Base-by-base conservation (phyloP, 352 stramenopile species). In the Plasmopara viticola region DNA sequence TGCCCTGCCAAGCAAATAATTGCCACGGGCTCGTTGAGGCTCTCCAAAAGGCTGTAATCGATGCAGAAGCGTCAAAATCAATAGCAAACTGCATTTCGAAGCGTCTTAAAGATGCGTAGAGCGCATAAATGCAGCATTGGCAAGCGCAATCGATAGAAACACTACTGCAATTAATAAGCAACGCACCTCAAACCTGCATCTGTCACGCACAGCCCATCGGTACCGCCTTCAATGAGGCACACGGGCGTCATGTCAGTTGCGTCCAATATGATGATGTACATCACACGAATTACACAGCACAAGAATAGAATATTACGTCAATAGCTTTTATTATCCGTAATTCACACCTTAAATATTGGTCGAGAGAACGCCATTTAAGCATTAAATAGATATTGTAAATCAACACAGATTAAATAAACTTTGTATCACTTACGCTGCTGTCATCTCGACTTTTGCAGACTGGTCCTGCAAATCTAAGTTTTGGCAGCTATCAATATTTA, bases 1-100 rank as follows among this genome's bases (percentile, higher is more conserved):
- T 91, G 80, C 4, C 83, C 83, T 5, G 80, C 83, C 12, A 93
- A 63, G 47, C 76, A 93, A 20, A 93, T 66, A 41, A 91, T 78
- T n/a, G 78, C 80, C 6, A 93, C 60, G 10, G 83, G 78, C 51
- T 93, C 80, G 9, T 69, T 56, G 4, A 93, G 53, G 13, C 58
- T 67, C 53, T 90, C 69, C 10, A 93, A 62, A 10, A 88, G 45
- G 17, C 79, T 89, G 54, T 5, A 51, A 38, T 20, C 28, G 42
- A 52, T 48, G 25, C 18, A 28, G 25, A 10, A 53, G 14, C 13
- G 28, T 48, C 18, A 37, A 42, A 38, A 55, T 41, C 37, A 41
- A 41, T 41, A 8, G 37, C 37, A 41, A 41, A 41, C 31, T 35
- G 34, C 17, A 30, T 49, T 33, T 34, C 8, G 51, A 14, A 51